These are phyloP conservation scores for Tricholoma sp. DNA, from an alignment of 768 basidiomycete genomes.

Conservation along the genomic window DNA sequence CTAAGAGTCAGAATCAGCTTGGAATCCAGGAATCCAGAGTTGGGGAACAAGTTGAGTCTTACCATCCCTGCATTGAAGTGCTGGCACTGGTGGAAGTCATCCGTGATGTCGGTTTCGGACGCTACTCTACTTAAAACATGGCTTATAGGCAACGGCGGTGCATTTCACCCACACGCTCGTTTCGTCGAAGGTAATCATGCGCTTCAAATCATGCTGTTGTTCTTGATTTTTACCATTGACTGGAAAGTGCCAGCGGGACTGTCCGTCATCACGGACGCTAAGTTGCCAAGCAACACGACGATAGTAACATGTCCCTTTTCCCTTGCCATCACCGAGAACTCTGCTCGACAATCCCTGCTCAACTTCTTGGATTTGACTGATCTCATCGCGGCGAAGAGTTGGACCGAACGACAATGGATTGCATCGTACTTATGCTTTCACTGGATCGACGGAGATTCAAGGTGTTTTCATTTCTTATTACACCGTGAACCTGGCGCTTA, in stretches of 20 bases:
- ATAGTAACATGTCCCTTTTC: slow-evolving; percentile 66
- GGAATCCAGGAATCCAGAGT: too few species aligned
- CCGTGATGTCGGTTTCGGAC: neutral
- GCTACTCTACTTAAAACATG: slow-evolving; percentile 38
- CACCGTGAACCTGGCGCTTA: slow-evolving; percentile 8
- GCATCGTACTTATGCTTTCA: slow-evolving; percentile 64
- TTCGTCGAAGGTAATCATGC: slow-evolving; percentile 41
- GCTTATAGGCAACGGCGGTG: slow-evolving; percentile 44
- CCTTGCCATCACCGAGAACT: slow-evolving; percentile 55
- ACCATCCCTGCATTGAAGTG: too few species aligned
- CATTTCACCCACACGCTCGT: slow-evolving; percentile 40
- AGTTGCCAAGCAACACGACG: slow-evolving; percentile 44
- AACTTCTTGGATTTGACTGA: slow-evolving; percentile 28
- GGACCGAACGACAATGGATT: slow-evolving; percentile 65
- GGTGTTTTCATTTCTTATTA: slow-evolving; percentile 20
- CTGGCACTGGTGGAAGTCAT: too few species aligned
- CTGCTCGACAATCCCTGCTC: slow-evolving; percentile 40
- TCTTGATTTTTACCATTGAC: neutral
- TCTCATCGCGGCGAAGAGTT: slow-evolving; percentile 24
- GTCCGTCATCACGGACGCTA: slow-evolving; percentile 42
- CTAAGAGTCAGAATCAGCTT: too few species aligned
- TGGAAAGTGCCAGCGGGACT: slow-evolving; percentile 40
- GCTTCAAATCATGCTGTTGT: neutral
- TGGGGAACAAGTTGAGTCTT: too few species aligned
- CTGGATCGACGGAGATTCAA: slow-evolving; percentile 41